These are phyloP conservation scores for Cerioporus squamosus DNA, from an alignment of 1,284 basidiomycete species.

Conservation along the genomic window DNA sequence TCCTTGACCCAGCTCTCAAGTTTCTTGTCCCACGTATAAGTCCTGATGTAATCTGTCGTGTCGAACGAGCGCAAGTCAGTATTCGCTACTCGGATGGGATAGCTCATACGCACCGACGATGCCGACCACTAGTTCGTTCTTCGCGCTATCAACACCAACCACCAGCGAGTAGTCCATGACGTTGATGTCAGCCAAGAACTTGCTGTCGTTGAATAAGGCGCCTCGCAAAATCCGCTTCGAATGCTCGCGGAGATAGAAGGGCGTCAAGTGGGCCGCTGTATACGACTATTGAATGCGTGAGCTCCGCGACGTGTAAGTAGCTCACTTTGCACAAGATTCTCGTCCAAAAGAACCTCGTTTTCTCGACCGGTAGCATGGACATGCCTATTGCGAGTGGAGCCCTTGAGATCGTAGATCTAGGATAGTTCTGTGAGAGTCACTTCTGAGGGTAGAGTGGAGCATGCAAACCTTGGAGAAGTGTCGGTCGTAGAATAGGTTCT, in stretches of 20 bases:
- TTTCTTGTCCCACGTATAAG: slow-evolving; percentile 98
- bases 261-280: slow-evolving; percentile 70
- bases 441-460: not conserved
- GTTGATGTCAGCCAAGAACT: slow-evolving; percentile 93
- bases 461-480: slow-evolving; percentile 77
- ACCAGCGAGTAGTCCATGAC: slow-evolving; percentile 99
- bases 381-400: slow-evolving; percentile 89
- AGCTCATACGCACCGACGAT: slow-evolving; percentile 78
- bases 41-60: slow-evolving; percentile 87
- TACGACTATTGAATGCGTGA: not conserved
- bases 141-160: slow-evolving; percentile 87
- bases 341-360: slow-evolving; percentile 93
- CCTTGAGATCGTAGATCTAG: slow-evolving; percentile 95
- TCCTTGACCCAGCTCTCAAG: slow-evolving; percentile 98
- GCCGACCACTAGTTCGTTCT: slow-evolving; percentile 90
- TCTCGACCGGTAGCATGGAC: slow-evolving; percentile 90
- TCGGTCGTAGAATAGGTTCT: slow-evolving; percentile 95
- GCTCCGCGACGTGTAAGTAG: not conserved
- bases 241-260: slow-evolving; percentile 95
- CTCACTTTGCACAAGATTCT: slow-evolving; percentile 87
- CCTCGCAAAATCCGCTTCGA: slow-evolving; percentile 92
- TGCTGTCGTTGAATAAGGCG: slow-evolving; percentile 92
- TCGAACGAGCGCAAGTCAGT: not conserved
- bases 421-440: not conserved
- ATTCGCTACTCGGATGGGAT: slow-evolving; percentile 16